Conservation (phyloP, 2,329 filamentous ascomycete species). For the Didymella arachidicola region DNA sequence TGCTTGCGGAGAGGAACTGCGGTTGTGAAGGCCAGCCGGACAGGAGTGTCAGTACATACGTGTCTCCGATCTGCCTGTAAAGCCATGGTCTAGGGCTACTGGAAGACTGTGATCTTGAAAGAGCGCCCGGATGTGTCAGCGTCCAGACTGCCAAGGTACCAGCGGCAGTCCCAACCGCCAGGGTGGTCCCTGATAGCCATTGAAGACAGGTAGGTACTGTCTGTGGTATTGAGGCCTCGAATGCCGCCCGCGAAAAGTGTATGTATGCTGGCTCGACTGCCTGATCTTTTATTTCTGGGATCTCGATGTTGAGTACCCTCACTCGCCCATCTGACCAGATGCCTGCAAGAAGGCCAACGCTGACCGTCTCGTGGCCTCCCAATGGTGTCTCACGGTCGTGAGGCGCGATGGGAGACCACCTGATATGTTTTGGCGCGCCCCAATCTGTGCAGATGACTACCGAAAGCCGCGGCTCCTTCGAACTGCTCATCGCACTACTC, state of each 20-base stretch:
- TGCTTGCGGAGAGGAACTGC: conserved; percentile 60
- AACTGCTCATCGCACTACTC: conserved; percentile 54
- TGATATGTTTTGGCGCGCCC: conserved; percentile 62
- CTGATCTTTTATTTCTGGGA: conserved; percentile 19
- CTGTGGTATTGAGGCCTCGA: conserved; percentile 59
- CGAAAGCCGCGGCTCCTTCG: conserved; percentile 55
- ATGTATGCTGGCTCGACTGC: conserved; percentile 40
- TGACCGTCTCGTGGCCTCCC: conserved; percentile 39
- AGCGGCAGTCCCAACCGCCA: conserved; percentile 64
- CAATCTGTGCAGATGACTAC: conserved; percentile 64
- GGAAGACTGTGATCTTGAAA: conserved; percentile 11
- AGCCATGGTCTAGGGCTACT: conserved; percentile 50
- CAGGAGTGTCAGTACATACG: conserved; percentile 57
- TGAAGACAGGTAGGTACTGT: conserved; percentile 64
- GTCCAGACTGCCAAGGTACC: conserved; percentile 65
- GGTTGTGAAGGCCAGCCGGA: conserved; percentile 64
- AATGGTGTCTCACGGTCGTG: conserved; percentile 29
- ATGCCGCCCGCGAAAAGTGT: conserved; percentile 58
- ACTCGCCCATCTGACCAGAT: conserved; percentile 66
- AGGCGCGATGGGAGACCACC: conserved; percentile 63
- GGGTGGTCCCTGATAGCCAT: conserved; percentile 64
- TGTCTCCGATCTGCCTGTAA: conserved; percentile 54
- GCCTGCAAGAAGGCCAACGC: conserved; percentile 63
- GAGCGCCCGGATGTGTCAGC: conserved; percentile 49
- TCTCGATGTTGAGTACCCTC: conserved; percentile 61